Conservation (phyloP, 2,329 filamentous ascomycete genomes). For the Pyrenophora tritici-repentis region DNA sequence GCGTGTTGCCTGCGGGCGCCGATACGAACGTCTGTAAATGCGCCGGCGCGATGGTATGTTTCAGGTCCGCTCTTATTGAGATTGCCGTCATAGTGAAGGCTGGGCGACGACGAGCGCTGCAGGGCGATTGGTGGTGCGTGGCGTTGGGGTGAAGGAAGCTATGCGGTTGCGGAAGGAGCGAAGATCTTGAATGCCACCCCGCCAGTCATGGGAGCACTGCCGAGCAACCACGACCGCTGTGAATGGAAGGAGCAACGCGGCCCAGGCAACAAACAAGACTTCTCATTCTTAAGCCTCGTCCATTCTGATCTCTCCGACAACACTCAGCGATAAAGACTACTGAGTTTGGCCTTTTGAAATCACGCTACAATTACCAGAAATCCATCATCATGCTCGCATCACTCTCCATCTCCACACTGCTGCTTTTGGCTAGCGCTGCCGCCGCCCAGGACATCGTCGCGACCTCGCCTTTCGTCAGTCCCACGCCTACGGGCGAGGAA, state of each 20-base stretch:
- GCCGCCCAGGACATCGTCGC: conserved; percentile 25
- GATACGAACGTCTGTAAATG: conserved; percentile 41
- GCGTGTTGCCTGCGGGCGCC: conserved; percentile 18
- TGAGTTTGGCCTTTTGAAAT: not conserved
- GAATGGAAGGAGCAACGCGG: conserved; percentile 10
- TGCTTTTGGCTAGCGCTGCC: conserved; percentile 35
- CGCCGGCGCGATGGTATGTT: conserved; percentile 35
- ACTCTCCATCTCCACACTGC: conserved; percentile 26
- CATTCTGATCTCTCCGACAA: not conserved
- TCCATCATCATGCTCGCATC: conserved; percentile 30
- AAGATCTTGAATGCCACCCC: conserved; percentile 24
- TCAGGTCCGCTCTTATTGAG: conserved; percentile 16
- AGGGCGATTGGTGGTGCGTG: conserved; percentile 30
- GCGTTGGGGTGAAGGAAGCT: conserved; percentile 23
- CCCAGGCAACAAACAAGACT: conserved; percentile 8
- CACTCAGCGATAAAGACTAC: no score
- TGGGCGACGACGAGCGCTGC: conserved; percentile 9
- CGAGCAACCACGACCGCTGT: not conserved
- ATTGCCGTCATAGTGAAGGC: conserved; percentile 34
- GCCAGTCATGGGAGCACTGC: conserved; percentile 19
- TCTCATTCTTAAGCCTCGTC: not conserved
- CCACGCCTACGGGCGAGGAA: conserved; percentile 24
- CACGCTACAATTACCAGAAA: not conserved
- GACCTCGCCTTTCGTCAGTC: conserved; percentile 17
- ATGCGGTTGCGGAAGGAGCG: conserved; percentile 41